These are phyloP conservation scores for Phytophthora quininea DNA, from an alignment of 352 stramenopile genomes.

Conservation along the genomic window DNA sequence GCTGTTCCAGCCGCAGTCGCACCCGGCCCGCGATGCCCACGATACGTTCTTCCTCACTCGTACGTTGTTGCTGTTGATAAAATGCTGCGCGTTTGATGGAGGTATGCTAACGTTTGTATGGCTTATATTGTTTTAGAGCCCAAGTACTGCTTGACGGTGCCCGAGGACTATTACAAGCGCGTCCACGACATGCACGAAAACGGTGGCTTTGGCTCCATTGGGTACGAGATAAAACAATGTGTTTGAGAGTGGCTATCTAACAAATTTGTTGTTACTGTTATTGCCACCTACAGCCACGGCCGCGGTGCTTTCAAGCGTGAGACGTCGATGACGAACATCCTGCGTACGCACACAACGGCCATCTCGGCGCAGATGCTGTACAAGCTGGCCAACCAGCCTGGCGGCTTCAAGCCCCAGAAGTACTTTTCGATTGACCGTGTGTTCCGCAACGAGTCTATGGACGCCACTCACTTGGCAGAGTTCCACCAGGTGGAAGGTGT, in stretches of 20 bases:
- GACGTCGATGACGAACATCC: constrained; percentile 99
- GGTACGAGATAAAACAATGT: constrained; percentile 60
- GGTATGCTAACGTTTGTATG: neutral
- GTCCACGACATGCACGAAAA: constrained; percentile 99
- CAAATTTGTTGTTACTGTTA: neutral
- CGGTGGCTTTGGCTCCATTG: constrained; percentile 96
- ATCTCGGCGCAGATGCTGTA: constrained; percentile 99
- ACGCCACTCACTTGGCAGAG: constrained; percentile 99
- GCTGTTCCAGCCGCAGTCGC: constrained; percentile 99
- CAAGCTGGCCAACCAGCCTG: constrained; percentile 94
- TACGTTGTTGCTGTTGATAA: constrained; percentile 31
- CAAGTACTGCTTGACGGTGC: constrained; percentile 84
- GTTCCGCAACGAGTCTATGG: constrained; percentile 99
- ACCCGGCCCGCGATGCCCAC: constrained; percentile 98
- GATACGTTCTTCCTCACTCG: constrained; percentile 99
- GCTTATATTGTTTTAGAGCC: constrained; percentile 49
- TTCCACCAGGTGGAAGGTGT: constrained; percentile 99
- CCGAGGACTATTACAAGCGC: constrained; percentile 99
- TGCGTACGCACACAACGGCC: constrained; percentile 99
- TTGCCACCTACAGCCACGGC: constrained; percentile 54
- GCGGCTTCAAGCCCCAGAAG: constrained; percentile 97
- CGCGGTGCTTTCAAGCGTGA: constrained; percentile 91
- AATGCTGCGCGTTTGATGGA: neutral
- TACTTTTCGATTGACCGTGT: constrained; percentile 99
- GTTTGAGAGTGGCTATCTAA: no score